These are phyloP conservation scores for Brasilioporus rufonigricans DNA, from an alignment of 768 basidiomycete genomes.

Conservation along the genomic window DNA sequence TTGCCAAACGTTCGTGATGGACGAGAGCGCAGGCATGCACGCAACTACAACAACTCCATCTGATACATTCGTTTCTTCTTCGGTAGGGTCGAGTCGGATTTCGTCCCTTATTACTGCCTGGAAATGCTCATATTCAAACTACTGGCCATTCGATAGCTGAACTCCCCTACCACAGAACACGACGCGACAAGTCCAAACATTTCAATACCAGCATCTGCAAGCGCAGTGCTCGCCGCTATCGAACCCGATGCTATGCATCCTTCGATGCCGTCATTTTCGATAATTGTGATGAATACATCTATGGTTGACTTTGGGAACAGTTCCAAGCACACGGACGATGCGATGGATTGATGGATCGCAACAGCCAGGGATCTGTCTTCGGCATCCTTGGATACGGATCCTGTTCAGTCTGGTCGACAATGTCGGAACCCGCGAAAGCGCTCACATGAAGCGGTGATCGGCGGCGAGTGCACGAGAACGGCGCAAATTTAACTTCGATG, in stretches of 20 bases:
- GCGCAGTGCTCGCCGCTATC: slow-evolving; percentile 84
- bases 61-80: slow-evolving; percentile 57
- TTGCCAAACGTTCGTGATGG: slow-evolving; percentile 85
- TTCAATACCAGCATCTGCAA: slow-evolving; percentile 92
- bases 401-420: slow-evolving; percentile 2
- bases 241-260: slow-evolving; percentile 83
- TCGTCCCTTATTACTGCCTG: slow-evolving; percentile 58
- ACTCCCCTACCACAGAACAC: slow-evolving; percentile 63
- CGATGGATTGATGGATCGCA: slow-evolving; percentile 81
- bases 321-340: slow-evolving; percentile 82
- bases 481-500: slow-evolving; percentile 95
- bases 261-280: slow-evolving; percentile 92
- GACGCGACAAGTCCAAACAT: slow-evolving; percentile 86
- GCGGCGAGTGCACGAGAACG: slow-evolving; percentile 80
- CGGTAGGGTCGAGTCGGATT: slow-evolving; percentile 79
- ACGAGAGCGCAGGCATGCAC: slow-evolving; percentile 84
- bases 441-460: slow-evolving; percentile 85
- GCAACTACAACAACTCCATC: slow-evolving; percentile 73
- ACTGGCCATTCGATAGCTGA: neutral
- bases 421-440: slow-evolving; percentile 5
- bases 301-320: slow-evolving; percentile 92
- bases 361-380: slow-evolving; percentile 86
- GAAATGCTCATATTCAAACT: slow-evolving; percentile 4
- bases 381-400: slow-evolving; percentile 65
- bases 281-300: slow-evolving; percentile 85